Conservation (phyloP, 768 basidiomycete genomes). For the Rhizopogon roseolus region DNA sequence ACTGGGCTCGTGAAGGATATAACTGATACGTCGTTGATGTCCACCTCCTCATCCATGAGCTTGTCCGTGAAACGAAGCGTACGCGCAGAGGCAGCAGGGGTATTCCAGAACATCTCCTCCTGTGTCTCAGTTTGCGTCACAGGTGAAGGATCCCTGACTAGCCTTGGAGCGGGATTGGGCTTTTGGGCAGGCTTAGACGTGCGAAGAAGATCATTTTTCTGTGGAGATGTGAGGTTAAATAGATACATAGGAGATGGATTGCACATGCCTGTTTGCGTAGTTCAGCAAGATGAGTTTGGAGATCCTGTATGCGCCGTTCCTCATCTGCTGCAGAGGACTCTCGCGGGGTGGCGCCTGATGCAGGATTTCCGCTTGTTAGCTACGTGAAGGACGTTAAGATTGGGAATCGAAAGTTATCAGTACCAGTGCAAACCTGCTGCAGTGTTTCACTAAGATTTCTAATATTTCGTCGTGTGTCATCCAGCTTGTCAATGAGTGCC, state of each 20-base stretch:
- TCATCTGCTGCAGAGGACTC: slow-evolving; percentile 31
- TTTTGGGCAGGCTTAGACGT: slow-evolving; percentile 14
- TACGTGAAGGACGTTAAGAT: not conserved
- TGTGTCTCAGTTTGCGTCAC: slow-evolving; percentile 26
- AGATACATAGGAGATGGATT: slow-evolving; percentile 5
- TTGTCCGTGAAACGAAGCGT: slow-evolving; percentile 62
- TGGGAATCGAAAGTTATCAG: too few relatives aligned
- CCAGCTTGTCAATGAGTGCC: slow-evolving; percentile 34
- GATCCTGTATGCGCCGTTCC: slow-evolving; percentile 36
- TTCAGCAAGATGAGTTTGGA: slow-evolving; percentile 38
- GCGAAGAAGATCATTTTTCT: slow-evolving; percentile 25
- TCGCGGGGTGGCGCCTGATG: slow-evolving; percentile 17
- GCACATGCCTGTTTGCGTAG: slow-evolving; percentile 33
- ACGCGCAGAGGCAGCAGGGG: slow-evolving; percentile 48
- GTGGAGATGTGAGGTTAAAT: not conserved
- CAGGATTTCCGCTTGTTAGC: slow-evolving; percentile 12
- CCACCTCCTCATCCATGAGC: slow-evolving; percentile 57
- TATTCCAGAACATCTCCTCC: slow-evolving; percentile 63
- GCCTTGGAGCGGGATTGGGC: slow-evolving; percentile 9
- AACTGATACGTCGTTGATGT: slow-evolving; percentile 45
- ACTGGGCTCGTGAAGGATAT: slow-evolving; percentile 45
- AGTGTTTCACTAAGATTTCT: slow-evolving; percentile 28
- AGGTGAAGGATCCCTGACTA: slow-evolving; percentile 14
- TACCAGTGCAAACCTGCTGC: slow-evolving; percentile 28
- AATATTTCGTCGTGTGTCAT: slow-evolving; percentile 32